These are phyloP conservation scores for Pisolithus orientalis DNA, from an alignment of 768 basidiomycete genomes.

Conservation along the genomic window DNA sequence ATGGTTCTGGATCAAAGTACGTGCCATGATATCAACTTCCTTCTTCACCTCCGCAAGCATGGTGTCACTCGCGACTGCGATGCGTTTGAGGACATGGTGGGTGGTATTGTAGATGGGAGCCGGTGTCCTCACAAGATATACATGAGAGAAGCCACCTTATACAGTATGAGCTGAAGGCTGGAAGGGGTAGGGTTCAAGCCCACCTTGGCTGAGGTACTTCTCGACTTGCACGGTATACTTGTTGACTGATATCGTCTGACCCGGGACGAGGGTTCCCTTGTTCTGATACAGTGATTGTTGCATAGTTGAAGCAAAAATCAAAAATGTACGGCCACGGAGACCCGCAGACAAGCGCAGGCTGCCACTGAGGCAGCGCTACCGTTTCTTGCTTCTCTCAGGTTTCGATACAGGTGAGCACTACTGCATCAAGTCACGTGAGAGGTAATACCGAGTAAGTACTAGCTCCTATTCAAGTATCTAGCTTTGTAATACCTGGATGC, in stretches of 20 bases:
- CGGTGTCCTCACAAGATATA: slow-evolving; percentile 88
- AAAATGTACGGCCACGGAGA: slow-evolving; percentile 3
- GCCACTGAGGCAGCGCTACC: background rate
- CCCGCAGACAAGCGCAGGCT: slow-evolving; percentile 2
- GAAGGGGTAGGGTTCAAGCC: slow-evolving; percentile 5
- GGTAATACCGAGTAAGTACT: background rate
- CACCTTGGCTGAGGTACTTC: slow-evolving; percentile 93
- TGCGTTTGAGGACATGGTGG: slow-evolving; percentile 94
- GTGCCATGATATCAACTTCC: slow-evolving; percentile 98
- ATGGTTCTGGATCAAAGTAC: slow-evolving; percentile 16
- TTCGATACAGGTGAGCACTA: too few species aligned
- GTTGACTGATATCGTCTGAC: slow-evolving; percentile 86
- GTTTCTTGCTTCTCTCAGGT: too few species aligned
- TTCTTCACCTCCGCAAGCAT: slow-evolving; percentile 93
- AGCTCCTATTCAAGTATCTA: background rate
- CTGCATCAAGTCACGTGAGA: background rate
- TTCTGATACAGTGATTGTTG: slow-evolving; percentile 45
- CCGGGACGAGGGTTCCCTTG: slow-evolving; percentile 69
- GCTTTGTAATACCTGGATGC: too few species aligned
- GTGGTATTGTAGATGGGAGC: slow-evolving; percentile 86
- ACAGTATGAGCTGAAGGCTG: slow-evolving; percentile 9
- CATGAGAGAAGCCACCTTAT: slow-evolving; percentile 97
- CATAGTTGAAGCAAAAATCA: slow-evolving; percentile 13
- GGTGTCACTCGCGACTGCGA: slow-evolving; percentile 84
- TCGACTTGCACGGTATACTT: slow-evolving; percentile 89